These are phyloP conservation scores for Cinnamomum chago DNA, from an alignment of 164 flowering plant species.

Conservation along the genomic window DNA sequence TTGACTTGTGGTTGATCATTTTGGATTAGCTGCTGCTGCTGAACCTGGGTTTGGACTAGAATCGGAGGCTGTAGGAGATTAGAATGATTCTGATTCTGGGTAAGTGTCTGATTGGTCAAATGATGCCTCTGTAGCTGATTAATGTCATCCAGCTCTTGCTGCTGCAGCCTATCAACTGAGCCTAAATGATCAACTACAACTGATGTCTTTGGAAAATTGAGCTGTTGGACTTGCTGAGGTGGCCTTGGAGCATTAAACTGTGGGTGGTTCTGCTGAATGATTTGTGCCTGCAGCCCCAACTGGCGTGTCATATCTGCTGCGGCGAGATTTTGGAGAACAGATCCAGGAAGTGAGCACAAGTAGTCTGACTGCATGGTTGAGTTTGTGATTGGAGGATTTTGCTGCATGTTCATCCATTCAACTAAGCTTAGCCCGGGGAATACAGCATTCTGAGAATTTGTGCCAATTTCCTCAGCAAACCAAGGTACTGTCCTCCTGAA, in stretches of 20 bases:
- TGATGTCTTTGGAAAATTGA: slow-evolving; percentile 24
- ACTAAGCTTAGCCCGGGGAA: slow-evolving; percentile 72
- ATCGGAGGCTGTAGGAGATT: slow-evolving; percentile 53
- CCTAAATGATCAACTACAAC: slow-evolving; percentile 38
- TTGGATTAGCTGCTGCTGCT: slow-evolving; percentile 44
- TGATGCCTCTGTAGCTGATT: slow-evolving; percentile 54
- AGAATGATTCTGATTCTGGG: slow-evolving; percentile 46
- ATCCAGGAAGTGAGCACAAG: slow-evolving; percentile 39
- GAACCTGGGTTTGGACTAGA: slow-evolving; percentile 37
- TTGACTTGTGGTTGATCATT: slow-evolving; percentile 53
- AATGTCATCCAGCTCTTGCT: slow-evolving; percentile 47
- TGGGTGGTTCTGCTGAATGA: slow-evolving; percentile 52
- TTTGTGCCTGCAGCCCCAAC: slow-evolving; percentile 53
- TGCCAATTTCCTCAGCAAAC: slow-evolving; percentile 67
- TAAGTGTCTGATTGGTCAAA: slow-evolving; percentile 38
- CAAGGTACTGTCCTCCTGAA: slow-evolving; percentile 88
- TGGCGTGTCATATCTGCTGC: slow-evolving; percentile 69
- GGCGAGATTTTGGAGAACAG: slow-evolving; percentile 45
- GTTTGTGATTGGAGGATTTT: slow-evolving; percentile 49
- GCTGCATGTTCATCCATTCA: slow-evolving; percentile 98
- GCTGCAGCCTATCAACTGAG: slow-evolving; percentile 51
- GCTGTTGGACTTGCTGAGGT: slow-evolving; percentile 53
- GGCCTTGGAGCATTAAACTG: slow-evolving; percentile 55
- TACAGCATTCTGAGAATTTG: slow-evolving; percentile 38
- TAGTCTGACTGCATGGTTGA: slow-evolving; percentile 55